These are phyloP conservation scores for Cryptococcus jaspeensis DNA, from an alignment of 1,284 basidiomycete species.

Conservation along the genomic window DNA sequence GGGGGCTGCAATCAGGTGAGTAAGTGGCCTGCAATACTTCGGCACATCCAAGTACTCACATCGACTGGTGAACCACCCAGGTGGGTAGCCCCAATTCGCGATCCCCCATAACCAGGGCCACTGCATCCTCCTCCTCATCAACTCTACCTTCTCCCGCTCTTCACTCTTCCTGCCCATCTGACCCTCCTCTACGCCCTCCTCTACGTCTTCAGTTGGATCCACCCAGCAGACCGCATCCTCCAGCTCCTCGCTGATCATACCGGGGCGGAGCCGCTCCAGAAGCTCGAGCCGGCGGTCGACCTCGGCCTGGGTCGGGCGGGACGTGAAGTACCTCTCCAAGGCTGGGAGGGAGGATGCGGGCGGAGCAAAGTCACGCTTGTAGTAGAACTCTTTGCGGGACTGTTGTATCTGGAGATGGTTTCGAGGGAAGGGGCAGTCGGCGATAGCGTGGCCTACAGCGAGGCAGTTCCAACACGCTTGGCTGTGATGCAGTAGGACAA, in stretches of 20 bases:
- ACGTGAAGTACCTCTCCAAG: slow-evolving; percentile 6
- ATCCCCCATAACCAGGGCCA: slow-evolving; percentile 25
- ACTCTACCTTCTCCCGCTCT: slow-evolving; percentile 2
- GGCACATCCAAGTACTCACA: slow-evolving; percentile 11
- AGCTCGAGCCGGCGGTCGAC: slow-evolving; percentile 16
- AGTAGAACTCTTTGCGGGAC: slow-evolving; percentile 11
- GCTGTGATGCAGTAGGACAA: not conserved
- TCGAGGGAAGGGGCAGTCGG: slow-evolving; percentile 19
- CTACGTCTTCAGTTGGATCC: slow-evolving; percentile 1
- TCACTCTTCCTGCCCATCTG: not conserved
- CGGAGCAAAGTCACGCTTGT: slow-evolving; percentile 10
- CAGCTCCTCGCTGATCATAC: slow-evolving; percentile 11
- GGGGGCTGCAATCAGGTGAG: slow-evolving; percentile 13
- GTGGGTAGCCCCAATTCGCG: slow-evolving; percentile 32
- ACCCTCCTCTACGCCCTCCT: not conserved
- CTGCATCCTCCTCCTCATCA: slow-evolving; percentile 11
- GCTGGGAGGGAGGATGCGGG: slow-evolving; percentile 7
- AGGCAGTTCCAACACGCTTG: slow-evolving; percentile 28
- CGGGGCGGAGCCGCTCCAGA: slow-evolving; percentile 10
- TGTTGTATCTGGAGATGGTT: slow-evolving; percentile 16
- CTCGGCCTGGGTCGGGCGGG: slow-evolving; percentile 17
- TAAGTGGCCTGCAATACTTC: not conserved
- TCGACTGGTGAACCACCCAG: slow-evolving; percentile 22
- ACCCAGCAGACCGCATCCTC: slow-evolving; percentile 20
- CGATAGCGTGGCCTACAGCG: slow-evolving; percentile 13